Evolutionary conservation across 371 early-diverging fungal species (phyloP).

Genomic region (Circinella minor): DNA sequence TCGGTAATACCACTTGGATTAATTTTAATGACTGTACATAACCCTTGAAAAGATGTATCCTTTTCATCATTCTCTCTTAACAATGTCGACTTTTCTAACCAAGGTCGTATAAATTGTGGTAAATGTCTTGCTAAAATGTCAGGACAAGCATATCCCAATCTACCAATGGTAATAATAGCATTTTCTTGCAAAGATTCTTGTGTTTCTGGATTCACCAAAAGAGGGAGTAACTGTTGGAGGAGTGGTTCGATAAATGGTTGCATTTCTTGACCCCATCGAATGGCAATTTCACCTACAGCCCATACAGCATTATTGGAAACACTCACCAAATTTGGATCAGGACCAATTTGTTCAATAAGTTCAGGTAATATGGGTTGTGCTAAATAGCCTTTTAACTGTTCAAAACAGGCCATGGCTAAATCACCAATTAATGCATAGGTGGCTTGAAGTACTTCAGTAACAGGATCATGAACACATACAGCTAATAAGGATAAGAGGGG

Average conservation of each 20-base stretch:
- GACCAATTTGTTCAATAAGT: conserved; percentile 75
- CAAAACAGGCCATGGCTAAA: conserved; percentile 85
- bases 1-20: conserved; percentile 81
- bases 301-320: conserved; percentile 94
- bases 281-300: conserved; percentile 94
- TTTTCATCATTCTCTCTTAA: conserved; percentile 91
- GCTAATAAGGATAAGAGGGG: conserved; percentile 73
- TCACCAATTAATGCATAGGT: conserved; percentile 95
- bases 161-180: conserved; percentile 89
- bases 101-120: conserved; percentile 68
- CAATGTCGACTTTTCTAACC: conserved; percentile 67
- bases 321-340: conserved; percentile 60
- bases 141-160: conserved; percentile 84
- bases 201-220: conserved; percentile 62
- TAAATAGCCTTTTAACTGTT: conserved; percentile 71
- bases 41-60: conserved; percentile 88
- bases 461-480: conserved; percentile 78
- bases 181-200: conserved; percentile 82
- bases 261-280: conserved; percentile 69
- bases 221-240: conserved; percentile 72
- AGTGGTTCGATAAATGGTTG: conserved; percentile 70
- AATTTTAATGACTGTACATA: conserved; percentile 79
- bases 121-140: conserved; percentile 70
- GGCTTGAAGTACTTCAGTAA: conserved; percentile 87
- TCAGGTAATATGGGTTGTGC: conserved; percentile 71